Percentiles rank a stretch among this genome's conserved stretches.
phyloP scores from a whole-genome alignment of 129 eudicot species.

The Saussurea involucrata region DNA sequence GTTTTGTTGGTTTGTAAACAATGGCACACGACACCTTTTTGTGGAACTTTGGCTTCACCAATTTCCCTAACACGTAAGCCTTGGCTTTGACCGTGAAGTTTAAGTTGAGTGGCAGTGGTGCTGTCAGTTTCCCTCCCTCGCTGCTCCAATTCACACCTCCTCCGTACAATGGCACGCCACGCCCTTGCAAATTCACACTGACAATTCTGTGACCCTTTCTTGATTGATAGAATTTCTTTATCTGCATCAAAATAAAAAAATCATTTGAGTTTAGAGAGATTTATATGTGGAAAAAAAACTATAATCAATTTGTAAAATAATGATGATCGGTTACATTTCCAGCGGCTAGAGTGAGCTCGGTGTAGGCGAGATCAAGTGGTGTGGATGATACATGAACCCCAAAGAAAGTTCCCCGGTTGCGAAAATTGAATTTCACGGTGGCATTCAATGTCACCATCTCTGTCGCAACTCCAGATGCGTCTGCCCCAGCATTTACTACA shows the following conservation, averaged over 20 bases:
- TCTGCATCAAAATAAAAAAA: constrained; percentile 31
- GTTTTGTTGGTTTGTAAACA: constrained; percentile 54
- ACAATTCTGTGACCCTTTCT: constrained; percentile 67
- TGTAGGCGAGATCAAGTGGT: constrained; percentile 57
- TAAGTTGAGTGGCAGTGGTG: constrained; percentile 58
- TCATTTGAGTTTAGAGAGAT: background rate
- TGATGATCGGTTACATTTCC: constrained; percentile 53
- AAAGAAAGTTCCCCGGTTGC: constrained; percentile 75
- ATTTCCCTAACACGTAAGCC: constrained; percentile 69
- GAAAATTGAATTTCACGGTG: constrained; percentile 53
- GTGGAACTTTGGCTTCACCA: constrained; percentile 75
- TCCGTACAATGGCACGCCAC: constrained; percentile 62
- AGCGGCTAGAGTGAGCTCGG: constrained; percentile 55
- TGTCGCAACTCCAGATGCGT: constrained; percentile 73
- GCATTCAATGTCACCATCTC: constrained; percentile 77
- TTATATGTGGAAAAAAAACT: background rate
- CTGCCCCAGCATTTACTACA: constrained; percentile 70
- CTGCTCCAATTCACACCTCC: constrained; percentile 59
- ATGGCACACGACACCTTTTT: constrained; percentile 53
- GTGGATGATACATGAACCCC: constrained; percentile 90
- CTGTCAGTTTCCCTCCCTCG: constrained; percentile 41
- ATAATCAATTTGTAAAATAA: background rate
- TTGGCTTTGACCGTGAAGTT: constrained; percentile 62
- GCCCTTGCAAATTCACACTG: constrained; percentile 50
- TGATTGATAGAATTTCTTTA: constrained; percentile 64